These are phyloP conservation scores for Saccharomyces mikatae DNA, from an alignment of 805 yeast genomes.

Conservation along the genomic window DNA sequence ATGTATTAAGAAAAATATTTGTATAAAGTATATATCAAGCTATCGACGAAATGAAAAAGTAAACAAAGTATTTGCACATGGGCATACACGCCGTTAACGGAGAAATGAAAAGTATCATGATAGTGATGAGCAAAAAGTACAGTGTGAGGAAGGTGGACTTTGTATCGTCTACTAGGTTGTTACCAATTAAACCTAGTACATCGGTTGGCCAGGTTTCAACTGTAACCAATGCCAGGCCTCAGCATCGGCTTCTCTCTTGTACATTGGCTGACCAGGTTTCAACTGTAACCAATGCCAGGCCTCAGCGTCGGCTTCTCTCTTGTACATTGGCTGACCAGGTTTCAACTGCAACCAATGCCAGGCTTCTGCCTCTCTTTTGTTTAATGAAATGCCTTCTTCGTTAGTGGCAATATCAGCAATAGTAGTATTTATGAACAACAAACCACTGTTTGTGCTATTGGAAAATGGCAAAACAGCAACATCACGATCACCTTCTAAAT, in stretches of 20 bases:
- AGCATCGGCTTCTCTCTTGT: constrained; percentile 23
- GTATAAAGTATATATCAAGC: neutral
- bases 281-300: constrained; percentile 27
- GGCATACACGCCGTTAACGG: neutral
- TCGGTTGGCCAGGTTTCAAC: constrained; percentile 23
- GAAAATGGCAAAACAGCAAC: constrained; percentile 10
- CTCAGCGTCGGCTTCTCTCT: constrained; percentile 15
- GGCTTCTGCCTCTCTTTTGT: neutral
- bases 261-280: constrained; percentile 21
- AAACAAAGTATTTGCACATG: neutral
- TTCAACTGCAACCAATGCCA: constrained; percentile 21
- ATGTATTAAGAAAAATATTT: neutral
- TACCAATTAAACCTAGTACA: constrained; percentile 6
- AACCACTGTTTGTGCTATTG: constrained; percentile 13
- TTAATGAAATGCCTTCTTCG: neutral
- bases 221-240: constrained; percentile 26
- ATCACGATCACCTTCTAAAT: constrained; percentile 11
- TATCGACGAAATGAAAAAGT: neutral
- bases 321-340: constrained; percentile 24
- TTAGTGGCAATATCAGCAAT: constrained; percentile 8
- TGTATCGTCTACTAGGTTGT: neutral
- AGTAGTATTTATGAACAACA: constrained; percentile 15
- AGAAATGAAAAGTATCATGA: neutral
- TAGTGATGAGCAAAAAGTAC: neutral
- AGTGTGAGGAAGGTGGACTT: neutral